A percentile compares a stretch with the other conserved stretches of the same genome.
Conservation (phyloP, 495 filamentous ascomycete genomes). For the Hypoxylon fuscum region DNA sequence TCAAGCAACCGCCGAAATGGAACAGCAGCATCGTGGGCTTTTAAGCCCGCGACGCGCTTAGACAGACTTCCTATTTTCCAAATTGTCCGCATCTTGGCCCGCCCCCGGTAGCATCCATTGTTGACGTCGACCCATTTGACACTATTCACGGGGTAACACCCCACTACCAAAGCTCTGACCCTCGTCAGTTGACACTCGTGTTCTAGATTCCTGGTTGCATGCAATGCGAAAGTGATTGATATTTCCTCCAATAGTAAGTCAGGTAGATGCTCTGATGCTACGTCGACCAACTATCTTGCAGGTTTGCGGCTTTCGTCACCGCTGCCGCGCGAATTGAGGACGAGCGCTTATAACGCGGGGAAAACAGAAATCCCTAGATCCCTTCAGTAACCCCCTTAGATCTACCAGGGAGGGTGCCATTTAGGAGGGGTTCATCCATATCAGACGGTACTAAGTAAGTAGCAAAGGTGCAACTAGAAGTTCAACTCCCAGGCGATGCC, state of each 20-base stretch:
- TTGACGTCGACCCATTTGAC: neutral
- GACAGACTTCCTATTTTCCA: neutral
- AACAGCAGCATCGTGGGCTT: neutral
- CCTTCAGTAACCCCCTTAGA: neutral
- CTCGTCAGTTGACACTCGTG: neutral
- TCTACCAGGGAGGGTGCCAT: neutral
- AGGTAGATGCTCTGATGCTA: neutral
- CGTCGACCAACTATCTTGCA: neutral
- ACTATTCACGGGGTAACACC: neutral
- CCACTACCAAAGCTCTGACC: neutral
- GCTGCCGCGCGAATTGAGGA: neutral
- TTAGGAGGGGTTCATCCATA: no score
- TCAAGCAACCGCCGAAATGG: neutral
- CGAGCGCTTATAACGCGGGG: neutral
- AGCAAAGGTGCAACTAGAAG: neutral
- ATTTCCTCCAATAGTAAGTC: neutral
- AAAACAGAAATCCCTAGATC: neutral
- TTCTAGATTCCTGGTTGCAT: neutral
- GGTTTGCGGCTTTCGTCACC: neutral
- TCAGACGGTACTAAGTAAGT: no score
- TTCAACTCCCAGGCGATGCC: neutral
- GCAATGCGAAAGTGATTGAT: neutral
- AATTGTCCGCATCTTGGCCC: neutral
- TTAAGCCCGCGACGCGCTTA: neutral
- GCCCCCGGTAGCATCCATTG: neutral